These are phyloP conservation scores for Eremothecium gossypii DNA, from an alignment of 1,139 yeast species.

Conservation along the genomic window DNA sequence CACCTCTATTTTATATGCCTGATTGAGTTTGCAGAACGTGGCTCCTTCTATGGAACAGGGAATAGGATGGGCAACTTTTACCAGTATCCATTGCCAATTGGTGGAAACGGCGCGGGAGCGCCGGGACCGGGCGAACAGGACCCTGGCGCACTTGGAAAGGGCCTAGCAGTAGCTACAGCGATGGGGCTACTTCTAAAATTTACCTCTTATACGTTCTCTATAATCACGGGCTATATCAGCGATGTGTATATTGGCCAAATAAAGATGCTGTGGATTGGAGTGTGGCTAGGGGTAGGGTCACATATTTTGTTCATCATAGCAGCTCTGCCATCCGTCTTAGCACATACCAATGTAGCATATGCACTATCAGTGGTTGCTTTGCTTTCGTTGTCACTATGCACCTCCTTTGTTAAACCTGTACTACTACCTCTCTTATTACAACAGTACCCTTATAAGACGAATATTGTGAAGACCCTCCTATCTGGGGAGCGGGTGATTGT, in stretches of 20 bases:
- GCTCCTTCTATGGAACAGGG: conserved; percentile 72
- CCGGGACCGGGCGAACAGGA: conserved; percentile 31
- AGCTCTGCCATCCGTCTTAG: conserved; percentile 55
- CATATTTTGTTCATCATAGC: conserved; percentile 59
- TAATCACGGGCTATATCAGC: conserved; percentile 66
- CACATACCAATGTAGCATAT: conserved; percentile 34
- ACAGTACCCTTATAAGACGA: conserved; percentile 50
- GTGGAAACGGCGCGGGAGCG: conserved; percentile 41
- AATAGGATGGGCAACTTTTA: conserved; percentile 74
- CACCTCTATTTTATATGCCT: conserved; percentile 40
- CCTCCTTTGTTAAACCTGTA: conserved; percentile 76
- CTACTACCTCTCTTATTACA: conserved; percentile 73
- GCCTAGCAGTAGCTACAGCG: conserved; percentile 61
- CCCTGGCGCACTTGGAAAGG: conserved; percentile 54
- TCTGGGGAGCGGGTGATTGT: conserved; percentile 60
- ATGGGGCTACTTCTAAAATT: conserved; percentile 72
- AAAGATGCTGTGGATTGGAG: conserved; percentile 54
- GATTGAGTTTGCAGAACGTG: conserved; percentile 75
- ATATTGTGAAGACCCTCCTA: conserved; percentile 48
- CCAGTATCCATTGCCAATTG: conserved; percentile 51
- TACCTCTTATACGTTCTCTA: conserved; percentile 75
- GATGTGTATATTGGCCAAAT: conserved; percentile 69
- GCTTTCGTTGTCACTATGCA: conserved; percentile 56
- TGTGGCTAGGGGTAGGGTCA: conserved; percentile 53
- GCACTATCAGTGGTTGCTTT: conserved; percentile 38